These are phyloP conservation scores for Fusarium sp. DNA, from an alignment of 2,329 filamentous ascomycete genomes.

Conservation along the genomic window DNA sequence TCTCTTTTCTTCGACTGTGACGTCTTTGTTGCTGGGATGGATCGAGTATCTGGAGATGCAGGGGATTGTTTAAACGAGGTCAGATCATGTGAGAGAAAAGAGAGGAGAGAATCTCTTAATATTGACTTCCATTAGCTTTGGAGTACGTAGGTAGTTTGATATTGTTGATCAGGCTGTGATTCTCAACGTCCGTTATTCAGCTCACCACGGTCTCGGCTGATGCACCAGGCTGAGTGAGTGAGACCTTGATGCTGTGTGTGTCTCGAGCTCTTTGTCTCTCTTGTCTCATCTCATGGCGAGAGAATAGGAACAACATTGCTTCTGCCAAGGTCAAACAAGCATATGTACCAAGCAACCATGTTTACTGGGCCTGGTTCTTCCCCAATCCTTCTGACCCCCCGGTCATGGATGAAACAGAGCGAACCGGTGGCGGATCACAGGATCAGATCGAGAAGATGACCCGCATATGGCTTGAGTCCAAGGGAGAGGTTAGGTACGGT, in stretches of 20 bases:
- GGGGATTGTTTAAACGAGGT: neutral
- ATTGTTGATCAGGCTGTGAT: neutral
- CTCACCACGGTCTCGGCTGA: neutral
- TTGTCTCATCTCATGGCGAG: neutral
- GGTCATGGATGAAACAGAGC: constrained; percentile 24
- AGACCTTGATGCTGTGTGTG: neutral
- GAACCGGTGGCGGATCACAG: constrained; percentile 15
- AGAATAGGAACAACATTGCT: neutral
- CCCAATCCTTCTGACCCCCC: neutral
- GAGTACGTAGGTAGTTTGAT: neutral
- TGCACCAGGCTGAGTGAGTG: neutral
- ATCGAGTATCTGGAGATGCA: neutral
- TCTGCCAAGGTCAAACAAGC: neutral
- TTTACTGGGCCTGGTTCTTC: neutral
- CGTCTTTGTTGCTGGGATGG: neutral
- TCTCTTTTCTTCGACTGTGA: neutral
- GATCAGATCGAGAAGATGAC: constrained; percentile 28
- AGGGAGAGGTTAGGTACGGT: neutral
- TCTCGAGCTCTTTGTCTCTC: neutral
- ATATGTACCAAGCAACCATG: neutral
- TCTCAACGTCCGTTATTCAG: neutral
- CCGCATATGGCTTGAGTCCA: constrained; percentile 9
- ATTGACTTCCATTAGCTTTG: neutral
- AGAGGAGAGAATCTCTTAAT: neutral
- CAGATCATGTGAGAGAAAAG: neutral